phyloP scores from a whole-genome alignment of 108 stramenopile species.

The Aurantiochytrium sp. region DNA sequence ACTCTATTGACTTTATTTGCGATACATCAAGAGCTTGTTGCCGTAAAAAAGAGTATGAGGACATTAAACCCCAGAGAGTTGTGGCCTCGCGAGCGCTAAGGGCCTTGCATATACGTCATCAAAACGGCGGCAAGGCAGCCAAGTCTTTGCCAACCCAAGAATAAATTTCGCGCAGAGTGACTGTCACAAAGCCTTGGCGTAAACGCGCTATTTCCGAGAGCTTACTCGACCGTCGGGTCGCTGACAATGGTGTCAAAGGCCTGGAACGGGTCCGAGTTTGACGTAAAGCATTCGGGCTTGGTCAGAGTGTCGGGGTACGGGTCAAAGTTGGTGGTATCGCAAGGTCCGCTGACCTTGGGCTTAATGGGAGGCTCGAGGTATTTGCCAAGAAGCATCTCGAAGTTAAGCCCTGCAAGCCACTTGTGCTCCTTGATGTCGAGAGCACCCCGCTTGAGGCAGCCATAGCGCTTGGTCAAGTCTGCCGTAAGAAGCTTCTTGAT shows the following conservation, averaged over 20 bases:
- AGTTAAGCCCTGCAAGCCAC: slow-evolving; percentile 61
- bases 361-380: slow-evolving; percentile 61
- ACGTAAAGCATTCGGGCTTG: slow-evolving; percentile 28
- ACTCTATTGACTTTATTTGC: no score
- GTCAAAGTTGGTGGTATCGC: slow-evolving; percentile 72
- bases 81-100: no score
- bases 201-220: background rate
- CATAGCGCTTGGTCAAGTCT: slow-evolving; percentile 66
- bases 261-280: slow-evolving; percentile 32
- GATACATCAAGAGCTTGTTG: no score
- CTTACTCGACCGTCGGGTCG: background rate
- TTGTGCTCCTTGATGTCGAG: slow-evolving; percentile 63
- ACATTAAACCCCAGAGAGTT: no score
- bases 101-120: no score
- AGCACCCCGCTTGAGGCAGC: slow-evolving; percentile 69
- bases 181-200: no score
- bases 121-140: no score
- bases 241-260: slow-evolving; percentile 21
- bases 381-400: slow-evolving; percentile 44
- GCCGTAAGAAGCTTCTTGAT: slow-evolving; percentile 66
- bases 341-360: slow-evolving; percentile 44
- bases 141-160: no score
- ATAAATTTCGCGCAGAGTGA: no score
- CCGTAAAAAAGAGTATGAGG: no score
- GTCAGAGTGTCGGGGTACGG: slow-evolving; percentile 61